Base-by-base conservation (phyloP, 352 stramenopile genomes). In the Globisporangium yorkense region DNA sequence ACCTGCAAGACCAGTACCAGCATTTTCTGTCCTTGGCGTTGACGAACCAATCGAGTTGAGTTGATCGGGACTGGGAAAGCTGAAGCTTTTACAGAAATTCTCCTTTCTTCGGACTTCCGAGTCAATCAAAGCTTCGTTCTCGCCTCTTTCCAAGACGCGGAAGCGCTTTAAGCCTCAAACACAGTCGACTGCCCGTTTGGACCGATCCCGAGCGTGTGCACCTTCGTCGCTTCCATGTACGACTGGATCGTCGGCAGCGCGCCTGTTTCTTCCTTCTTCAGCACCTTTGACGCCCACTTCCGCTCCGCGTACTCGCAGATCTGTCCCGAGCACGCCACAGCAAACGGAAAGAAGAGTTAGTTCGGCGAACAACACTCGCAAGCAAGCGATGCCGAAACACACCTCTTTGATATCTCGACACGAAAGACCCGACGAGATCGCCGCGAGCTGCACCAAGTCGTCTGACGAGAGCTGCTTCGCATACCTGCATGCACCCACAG, bases 351-450 rank as follows among this genome's bases (percentile, higher is more conserved):
- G 3, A 29, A 31, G 24, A 6, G 24, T 39, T 33, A 33, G 18
- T 35, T 31, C 27, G 33, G 2, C 4, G 8, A 20, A 47, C 45
- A 35, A 1, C 16, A 37, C 10, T 8, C 27, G 16, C 31, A 43
- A 21, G 7, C 31, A 52, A 15, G 9, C 16, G 2, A 15, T n/a
- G 2, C 9, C 44, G 20, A 31, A 8, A 8, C 51, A n/a, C 51
- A 92, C 86, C 79, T 98, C 92, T 76, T 97, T 97, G 59, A 98
- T 97, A 63, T 97, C 93, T 56, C 93, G 76, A 51, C 92, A 96
- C 8, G 90, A 97, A 53, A 97, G 83, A n/a, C 88, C 88, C 29
- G 72, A 63, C 7, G 91, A 92, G 37, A 92, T 66, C 3, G 69
- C 54, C 2, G 92, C 89, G 21, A 98, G 68, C 43, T 96, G 73